Conservation (phyloP, 129 eudicot genomes). For the Deinandra increscens region DNA sequence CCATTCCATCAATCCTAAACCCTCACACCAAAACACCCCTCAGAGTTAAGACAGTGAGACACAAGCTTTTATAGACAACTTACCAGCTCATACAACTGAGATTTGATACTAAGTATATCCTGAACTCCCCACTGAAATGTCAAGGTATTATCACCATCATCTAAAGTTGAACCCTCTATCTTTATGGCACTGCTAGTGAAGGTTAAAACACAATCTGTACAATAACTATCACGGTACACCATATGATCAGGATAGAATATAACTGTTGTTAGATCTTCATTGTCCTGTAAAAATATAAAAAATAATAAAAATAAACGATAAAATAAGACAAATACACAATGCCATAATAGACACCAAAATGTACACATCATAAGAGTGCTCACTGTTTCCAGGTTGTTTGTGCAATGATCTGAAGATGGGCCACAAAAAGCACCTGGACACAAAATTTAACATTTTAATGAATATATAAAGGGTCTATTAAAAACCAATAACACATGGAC, state of each 20-base stretch:
- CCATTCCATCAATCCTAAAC: conserved; percentile 1
- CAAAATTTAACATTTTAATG: conserved; percentile 1
- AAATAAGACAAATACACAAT: neutral
- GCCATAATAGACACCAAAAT: neutral
- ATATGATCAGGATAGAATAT: conserved; percentile 64
- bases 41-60: neutral
- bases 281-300: conserved; percentile 41
- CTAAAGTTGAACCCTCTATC: conserved; percentile 38
- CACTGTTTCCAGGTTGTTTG: conserved; percentile 54
- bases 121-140: conserved; percentile 52
- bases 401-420: conserved; percentile 41
- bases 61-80: conserved; percentile 20
- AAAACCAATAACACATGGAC: conserved; percentile 12
- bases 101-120: conserved; percentile 54
- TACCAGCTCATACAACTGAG: conserved; percentile 57
- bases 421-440: conserved; percentile 44
- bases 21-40: conserved; percentile 5
- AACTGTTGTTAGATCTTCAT: conserved; percentile 35
- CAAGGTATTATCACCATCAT: conserved; percentile 36
- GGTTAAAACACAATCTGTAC: conserved; percentile 44
- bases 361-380: conserved; percentile 19
- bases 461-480: conserved; percentile 1
- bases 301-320: conserved; percentile 13
- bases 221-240: conserved; percentile 40
- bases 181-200: conserved; percentile 47